Base-by-base conservation (phyloP, 2,329 filamentous ascomycete genomes). In the Colletotrichum salicis region DNA sequence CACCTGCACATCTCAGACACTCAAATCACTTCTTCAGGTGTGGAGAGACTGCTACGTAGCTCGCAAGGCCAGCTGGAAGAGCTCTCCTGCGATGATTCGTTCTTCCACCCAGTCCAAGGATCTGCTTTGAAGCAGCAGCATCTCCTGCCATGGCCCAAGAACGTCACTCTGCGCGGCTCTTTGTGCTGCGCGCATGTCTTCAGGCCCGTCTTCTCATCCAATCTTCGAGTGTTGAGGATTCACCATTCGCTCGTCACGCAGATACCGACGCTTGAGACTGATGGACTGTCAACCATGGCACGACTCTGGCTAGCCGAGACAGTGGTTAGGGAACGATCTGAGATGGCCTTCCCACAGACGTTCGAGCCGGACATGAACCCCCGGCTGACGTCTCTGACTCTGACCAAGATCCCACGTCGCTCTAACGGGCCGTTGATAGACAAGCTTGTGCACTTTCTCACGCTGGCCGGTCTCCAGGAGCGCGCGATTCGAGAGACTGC, bases 241-340 rank as follows among this genome's bases (percentile, higher is more conserved):
- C 90, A 92, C 63, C 90, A 92, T 76, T 91, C 89, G 0, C 74
- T 91, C 2, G 84, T 91, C 6, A 92, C 90, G 0, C 83, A 85
- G 52, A 82, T 88, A 10, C 86, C 86, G 2, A 85, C 84, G 0
- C 73, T 90, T 4, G 71, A 81, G 5, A 78, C 82, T 8, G 78
- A 82, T 1, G 79, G 79, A 11, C 75, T 86, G 4, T 82, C 83
- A 3, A 74, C 77, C 3, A 74, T 83, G 68, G 78, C 80, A 10
- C 77, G 81, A 3, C 55, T 82, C 10, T 84, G 82, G 74, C 71
- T 87, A 8, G 84, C 86, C 4, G 87, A 90, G 76, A 85, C 79
- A 0, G 73, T 76, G 1, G 75, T 90, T 52, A 81, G 82, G 11
- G 79, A 80, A 45, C 82, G 84, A n/a, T 80, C 84, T 15, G 80